Base-by-base conservation (phyloP, 305 asterid species). In the Ruellia speciosa region DNA sequence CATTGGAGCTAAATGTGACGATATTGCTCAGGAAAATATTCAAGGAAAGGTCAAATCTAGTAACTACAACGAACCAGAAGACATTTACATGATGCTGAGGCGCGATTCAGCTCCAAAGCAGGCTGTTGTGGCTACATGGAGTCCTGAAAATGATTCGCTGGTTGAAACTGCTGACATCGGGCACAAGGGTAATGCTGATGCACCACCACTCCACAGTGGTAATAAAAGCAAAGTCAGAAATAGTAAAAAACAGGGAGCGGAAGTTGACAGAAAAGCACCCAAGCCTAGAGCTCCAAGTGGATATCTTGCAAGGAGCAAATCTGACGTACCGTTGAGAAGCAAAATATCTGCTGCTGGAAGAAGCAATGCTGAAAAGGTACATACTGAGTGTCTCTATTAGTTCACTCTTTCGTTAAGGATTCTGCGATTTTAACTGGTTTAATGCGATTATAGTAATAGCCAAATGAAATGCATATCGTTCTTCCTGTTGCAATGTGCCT, bases 61-160 rank as follows among this genome's bases (percentile, higher is more conserved):
- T 57, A 64, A 68, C 58, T 61, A 19, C 58, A 62, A 59, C 37
- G 96, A 85, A 61, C 94, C 94, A 18, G 94, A 87, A 65, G 96
- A 87, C 63, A 79, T 87, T 31, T 81, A 70, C 62, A 74, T 87
- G 93, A 79, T 87, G 59, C 71, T 72, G 14, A 82, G 81, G 45
- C 76, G 76, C 16, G 70, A 73, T 63, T 75, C 83, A 19, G 73
- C 66, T 3, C 33, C 70, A 61, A 80, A 77, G 60, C 72, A 75
- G 61, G 72, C 31, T 24, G 31, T 66, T 63, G 47, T 56, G 45
- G 59, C 78, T 19, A 64, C 85, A 40, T 74, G 84, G 75, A 56
- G 62, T 54, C 78, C 80, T 7, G 83, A 74, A 65, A 75, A 78
- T 49, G 72, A 65, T 64, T 63, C 75, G 46, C 55, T 47, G 16